Conservation (phyloP, 2,329 filamentous ascomycete species). For the Aspergillus luchuensis region DNA sequence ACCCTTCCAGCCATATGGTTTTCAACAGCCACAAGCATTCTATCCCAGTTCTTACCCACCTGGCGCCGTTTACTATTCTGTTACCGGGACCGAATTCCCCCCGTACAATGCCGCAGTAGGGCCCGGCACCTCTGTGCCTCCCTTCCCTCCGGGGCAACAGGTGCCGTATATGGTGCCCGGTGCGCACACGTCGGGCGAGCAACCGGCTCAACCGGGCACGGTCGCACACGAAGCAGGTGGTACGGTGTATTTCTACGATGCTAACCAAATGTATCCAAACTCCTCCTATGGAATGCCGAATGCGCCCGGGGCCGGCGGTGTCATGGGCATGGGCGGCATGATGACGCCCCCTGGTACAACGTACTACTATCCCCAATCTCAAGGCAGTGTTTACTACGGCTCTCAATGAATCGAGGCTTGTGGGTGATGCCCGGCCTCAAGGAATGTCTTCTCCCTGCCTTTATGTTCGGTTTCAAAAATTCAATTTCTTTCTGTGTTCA, state of each 20-base stretch:
- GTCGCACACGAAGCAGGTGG: constrained; percentile 89
- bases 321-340: constrained; percentile 76
- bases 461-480: not conserved
- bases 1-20: constrained; percentile 78
- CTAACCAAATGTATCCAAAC: constrained; percentile 63
- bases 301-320: constrained; percentile 54
- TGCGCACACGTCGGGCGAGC: constrained; percentile 35
- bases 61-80: constrained; percentile 70
- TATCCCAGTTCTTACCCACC: constrained; percentile 61
- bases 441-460: not conserved
- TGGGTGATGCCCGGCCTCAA: not conserved
- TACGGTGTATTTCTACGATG: constrained; percentile 93
- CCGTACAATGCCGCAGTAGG: constrained; percentile 51
- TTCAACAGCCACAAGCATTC: constrained; percentile 58
- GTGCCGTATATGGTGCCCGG: constrained; percentile 38
- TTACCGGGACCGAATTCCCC: constrained; percentile 42
- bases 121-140: constrained; percentile 53
- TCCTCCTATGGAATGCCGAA: constrained; percentile 55
- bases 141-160: constrained; percentile 60
- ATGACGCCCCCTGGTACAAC: constrained; percentile 63
- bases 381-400: constrained; percentile 64
- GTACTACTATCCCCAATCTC: constrained; percentile 59
- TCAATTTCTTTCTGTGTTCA: constrained; percentile 15
- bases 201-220: constrained; percentile 54
- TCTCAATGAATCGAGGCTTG: constrained; percentile 24